Percentiles rank a stretch among this genome's conserved stretches.
These are phyloP conservation scores for Colletotrichum orchidophilum DNA, from an alignment of 2,329 filamentous ascomycete genomes.

Conservation along the genomic window DNA sequence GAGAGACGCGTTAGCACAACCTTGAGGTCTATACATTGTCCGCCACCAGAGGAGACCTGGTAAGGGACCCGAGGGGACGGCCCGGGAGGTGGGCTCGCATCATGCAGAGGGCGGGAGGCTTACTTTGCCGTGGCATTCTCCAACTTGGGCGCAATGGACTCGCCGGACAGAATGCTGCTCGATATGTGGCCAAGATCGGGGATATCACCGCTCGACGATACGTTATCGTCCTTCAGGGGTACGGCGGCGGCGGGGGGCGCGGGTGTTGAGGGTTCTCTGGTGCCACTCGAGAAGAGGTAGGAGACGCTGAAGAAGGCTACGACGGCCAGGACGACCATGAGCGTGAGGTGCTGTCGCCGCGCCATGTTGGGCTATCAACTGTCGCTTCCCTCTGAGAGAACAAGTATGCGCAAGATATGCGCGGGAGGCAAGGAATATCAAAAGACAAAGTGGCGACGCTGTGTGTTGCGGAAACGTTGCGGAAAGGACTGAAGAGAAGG, in stretches of 20 bases:
- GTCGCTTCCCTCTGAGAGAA: not conserved
- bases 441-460: not conserved
- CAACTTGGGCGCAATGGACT: conserved; percentile 81
- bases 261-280: conserved; percentile 22
- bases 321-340: conserved; percentile 64
- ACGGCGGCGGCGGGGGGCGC: conserved; percentile 14
- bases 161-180: conserved; percentile 66
- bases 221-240: conserved; percentile 36
- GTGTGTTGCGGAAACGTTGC: not conserved
- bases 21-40: not conserved
- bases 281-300: conserved; percentile 64
- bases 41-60: not conserved
- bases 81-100: not conserved
- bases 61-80: not conserved
- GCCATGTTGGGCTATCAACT: conserved; percentile 52
- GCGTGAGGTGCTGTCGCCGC: conserved; percentile 61
- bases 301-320: conserved; percentile 66
- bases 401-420: not conserved
- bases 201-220: conserved; percentile 15
- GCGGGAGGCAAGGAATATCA: not conserved
- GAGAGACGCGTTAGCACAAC: not conserved
- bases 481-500: not conserved
- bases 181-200: conserved; percentile 55
- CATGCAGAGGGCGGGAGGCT: conserved; percentile 35
- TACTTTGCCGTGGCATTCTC: conserved; percentile 86